Evolutionary conservation across 805 yeast species (phyloP).

Genomic region (Cyberlindnera misumaiensis): DNA sequence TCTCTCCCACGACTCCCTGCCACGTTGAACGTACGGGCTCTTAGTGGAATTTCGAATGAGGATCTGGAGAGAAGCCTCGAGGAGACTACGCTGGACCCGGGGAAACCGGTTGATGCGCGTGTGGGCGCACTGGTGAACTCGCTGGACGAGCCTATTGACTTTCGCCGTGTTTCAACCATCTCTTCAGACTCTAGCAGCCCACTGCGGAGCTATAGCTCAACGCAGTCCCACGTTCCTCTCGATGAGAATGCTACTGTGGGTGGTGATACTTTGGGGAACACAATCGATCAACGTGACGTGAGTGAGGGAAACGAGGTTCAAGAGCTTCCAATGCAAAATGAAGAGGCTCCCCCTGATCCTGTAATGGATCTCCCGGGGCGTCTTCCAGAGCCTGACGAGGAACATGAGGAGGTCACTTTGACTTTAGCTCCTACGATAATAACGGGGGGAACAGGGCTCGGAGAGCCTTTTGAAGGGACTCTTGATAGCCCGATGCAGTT

Average conservation of each 20-base stretch:
- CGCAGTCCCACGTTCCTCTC: not conserved
- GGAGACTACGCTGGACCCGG: conserved; percentile 42
- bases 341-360: no score
- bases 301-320: no score
- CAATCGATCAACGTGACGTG: no score
- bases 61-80: conserved; percentile 5
- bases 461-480: not conserved
- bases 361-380: no score
- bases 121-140: conserved; percentile 22
- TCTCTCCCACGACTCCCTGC: conserved; percentile 40
- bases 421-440: no score
- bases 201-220: conserved; percentile 13
- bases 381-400: no score
- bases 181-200: conserved; percentile 22
- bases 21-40: conserved; percentile 39
- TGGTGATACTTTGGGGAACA: no score
- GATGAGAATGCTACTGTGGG: not conserved
- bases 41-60: conserved; percentile 17
- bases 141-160: conserved; percentile 34
- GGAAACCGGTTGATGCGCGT: conserved; percentile 23
- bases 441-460: no score
- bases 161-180: conserved; percentile 34
- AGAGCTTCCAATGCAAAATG: no score
- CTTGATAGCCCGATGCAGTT: not conserved
- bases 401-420: no score